These are phyloP conservation scores for Saitozyma sp. DNA, from an alignment of 768 basidiomycete genomes.

Conservation along the genomic window DNA sequence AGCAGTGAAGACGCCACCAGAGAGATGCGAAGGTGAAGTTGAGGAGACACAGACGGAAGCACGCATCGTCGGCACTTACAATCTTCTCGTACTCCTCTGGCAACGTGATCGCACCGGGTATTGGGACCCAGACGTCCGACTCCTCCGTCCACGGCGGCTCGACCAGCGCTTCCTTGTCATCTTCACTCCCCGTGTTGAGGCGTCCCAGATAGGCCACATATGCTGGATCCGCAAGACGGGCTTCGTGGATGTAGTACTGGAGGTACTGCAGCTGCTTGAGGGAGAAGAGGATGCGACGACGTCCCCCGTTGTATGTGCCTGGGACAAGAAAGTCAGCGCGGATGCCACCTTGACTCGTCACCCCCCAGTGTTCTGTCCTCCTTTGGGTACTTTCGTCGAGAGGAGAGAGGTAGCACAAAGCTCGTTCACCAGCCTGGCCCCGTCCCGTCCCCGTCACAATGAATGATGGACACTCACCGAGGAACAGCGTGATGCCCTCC, in stretches of 20 bases:
- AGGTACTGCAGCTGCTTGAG: conserved; percentile 47
- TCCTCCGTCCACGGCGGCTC: conserved; percentile 10
- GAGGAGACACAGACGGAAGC: too few relatives aligned
- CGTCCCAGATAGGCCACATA: conserved; percentile 19
- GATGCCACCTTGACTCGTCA: too few relatives aligned
- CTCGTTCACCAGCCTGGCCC: too few relatives aligned
- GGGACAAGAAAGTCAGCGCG: background rate
- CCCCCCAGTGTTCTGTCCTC: too few relatives aligned
- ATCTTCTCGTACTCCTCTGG: conserved; percentile 1
- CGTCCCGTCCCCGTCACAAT: too few relatives aligned
- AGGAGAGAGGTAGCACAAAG: too few relatives aligned
- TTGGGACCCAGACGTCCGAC: conserved; percentile 9
- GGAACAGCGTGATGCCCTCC: conserved; percentile 28
- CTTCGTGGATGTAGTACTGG: conserved; percentile 44
- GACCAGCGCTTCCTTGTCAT: conserved; percentile 19
- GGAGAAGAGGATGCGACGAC: conserved; percentile 27
- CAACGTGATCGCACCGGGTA: background rate
- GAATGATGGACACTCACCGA: conserved; percentile 24
- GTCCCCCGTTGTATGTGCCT: background rate
- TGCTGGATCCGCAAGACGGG: conserved; percentile 31
- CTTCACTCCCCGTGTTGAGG: conserved; percentile 6
- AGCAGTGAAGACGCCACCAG: too few relatives aligned
- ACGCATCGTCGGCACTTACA: background rate
- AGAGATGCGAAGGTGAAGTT: too few relatives aligned
- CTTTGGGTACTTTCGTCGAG: too few relatives aligned